Conservation (phyloP, 148 eudicot genomes). For the Rhododendron mucronatum region DNA sequence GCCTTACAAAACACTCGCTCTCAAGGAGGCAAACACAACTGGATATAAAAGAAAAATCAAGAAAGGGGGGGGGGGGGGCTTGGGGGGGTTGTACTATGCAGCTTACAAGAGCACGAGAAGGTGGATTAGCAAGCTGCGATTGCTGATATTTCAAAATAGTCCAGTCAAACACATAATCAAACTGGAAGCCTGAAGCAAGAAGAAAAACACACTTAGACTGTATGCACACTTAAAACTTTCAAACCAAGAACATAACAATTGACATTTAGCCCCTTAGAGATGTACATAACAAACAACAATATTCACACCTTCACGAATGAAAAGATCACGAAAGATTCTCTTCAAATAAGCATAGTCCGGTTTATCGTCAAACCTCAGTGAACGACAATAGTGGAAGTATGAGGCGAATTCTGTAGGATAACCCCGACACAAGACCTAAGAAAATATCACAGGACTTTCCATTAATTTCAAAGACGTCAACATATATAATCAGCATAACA, state of each 20-base stretch:
- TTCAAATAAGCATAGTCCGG: constrained; percentile 89
- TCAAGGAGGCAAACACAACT: neutral
- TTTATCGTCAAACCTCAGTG: constrained; percentile 82
- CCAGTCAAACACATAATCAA: constrained; percentile 57
- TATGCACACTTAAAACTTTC: neutral
- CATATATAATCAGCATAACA: neutral
- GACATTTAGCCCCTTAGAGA: neutral
- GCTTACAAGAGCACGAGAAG: constrained; percentile 77
- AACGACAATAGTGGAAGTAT: constrained; percentile 81
- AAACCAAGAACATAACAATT: neutral
- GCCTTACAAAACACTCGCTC: neutral
- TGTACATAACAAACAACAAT: neutral
- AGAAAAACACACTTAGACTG: neutral
- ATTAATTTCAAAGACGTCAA: neutral
- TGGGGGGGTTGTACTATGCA: neutral
- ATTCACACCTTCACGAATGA: constrained; percentile 79
- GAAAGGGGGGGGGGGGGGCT: too few species aligned
- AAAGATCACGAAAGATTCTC: constrained; percentile 83
- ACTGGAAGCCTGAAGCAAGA: constrained; percentile 64
- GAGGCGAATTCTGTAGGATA: constrained; percentile 90
- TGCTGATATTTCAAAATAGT: constrained; percentile 54
- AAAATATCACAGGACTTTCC: constrained; percentile 2
- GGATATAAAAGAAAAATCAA: too few species aligned
- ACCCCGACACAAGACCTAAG: constrained; percentile 77
- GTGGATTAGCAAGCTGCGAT: constrained; percentile 66